A percentile compares a stretch with the other conserved stretches of the same genome.
phyloP scores from a whole-genome alignment of 2,329 filamentous ascomycete species.

The Harringtonia aguacate region DNA sequence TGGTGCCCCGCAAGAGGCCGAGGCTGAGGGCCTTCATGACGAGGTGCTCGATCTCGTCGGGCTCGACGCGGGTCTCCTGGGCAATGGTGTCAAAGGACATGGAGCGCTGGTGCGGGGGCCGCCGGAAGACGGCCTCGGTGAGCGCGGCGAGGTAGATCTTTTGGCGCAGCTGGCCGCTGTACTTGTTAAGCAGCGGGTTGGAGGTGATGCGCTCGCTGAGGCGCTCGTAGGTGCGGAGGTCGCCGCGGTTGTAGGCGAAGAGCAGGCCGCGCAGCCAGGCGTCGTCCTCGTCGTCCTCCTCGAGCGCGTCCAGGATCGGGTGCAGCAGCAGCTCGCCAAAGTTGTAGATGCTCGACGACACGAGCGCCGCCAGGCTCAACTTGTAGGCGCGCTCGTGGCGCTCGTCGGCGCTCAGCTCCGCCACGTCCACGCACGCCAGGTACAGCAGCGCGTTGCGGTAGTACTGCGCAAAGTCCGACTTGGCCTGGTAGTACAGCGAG shows the following conservation, averaged over 20 bases:
- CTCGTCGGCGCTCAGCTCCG: constrained; percentile 62
- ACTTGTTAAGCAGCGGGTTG: constrained; percentile 67
- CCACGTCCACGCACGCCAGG: constrained; percentile 86
- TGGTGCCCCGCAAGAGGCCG: constrained; percentile 79
- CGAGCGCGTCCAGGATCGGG: constrained; percentile 80
- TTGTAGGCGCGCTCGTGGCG: constrained; percentile 80
- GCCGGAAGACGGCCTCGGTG: constrained; percentile 91
- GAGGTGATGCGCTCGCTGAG: constrained; percentile 72
- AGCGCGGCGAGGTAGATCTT: constrained; percentile 97
- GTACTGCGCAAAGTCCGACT: constrained; percentile 89
- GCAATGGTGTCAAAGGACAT: constrained; percentile 88
- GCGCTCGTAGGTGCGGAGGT: constrained; percentile 76
- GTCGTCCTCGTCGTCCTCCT: constrained; percentile 43
- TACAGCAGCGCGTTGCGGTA: constrained; percentile 97
- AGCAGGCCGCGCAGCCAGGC: constrained; percentile 91
- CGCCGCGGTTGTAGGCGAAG: constrained; percentile 94
- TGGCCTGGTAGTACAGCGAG: constrained; percentile 88
- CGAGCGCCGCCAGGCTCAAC: constrained; percentile 80
- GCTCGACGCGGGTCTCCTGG: constrained; percentile 82
- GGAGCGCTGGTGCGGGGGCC: constrained; percentile 87
- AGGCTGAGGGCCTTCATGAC: constrained; percentile 99
- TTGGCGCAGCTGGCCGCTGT: constrained; percentile 79
- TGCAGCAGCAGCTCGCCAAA: constrained; percentile 98
- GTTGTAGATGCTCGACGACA: constrained; percentile 96
- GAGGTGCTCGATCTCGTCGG: constrained; percentile 90